phyloP scores from a whole-genome alignment of 2,329 filamentous ascomycete genomes.

The Penicillium digitatum region DNA sequence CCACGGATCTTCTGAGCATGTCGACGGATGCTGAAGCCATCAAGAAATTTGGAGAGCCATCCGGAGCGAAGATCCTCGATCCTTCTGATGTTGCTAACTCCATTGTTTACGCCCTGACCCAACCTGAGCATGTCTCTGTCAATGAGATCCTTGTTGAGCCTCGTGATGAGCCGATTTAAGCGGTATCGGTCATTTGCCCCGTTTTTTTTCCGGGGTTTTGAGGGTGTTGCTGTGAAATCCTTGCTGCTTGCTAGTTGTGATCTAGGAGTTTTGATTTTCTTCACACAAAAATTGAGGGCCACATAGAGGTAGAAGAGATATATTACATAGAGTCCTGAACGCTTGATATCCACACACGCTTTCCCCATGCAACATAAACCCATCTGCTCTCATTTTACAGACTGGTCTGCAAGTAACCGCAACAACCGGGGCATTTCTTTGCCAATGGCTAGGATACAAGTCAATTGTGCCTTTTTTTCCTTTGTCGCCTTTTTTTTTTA shows the following conservation, averaged over 20 bases:
- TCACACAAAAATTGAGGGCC: constrained; percentile 1
- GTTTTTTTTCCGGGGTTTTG: neutral
- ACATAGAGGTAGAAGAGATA: constrained; percentile 7
- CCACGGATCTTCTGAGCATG: constrained; percentile 69
- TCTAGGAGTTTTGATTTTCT: neutral
- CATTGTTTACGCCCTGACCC: constrained; percentile 69
- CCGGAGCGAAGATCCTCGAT: constrained; percentile 70
- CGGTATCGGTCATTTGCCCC: neutral
- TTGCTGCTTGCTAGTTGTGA: neutral
- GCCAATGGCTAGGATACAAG: constrained; percentile 11
- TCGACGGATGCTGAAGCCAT: constrained; percentile 72
- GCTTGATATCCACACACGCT: constrained; percentile 2
- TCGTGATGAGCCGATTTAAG: constrained; percentile 68
- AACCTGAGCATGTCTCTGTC: constrained; percentile 71
- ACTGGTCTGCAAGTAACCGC: too few species aligned
- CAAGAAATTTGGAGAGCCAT: constrained; percentile 72
- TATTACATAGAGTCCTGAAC: constrained; percentile 5
- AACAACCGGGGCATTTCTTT: constrained; percentile 12
- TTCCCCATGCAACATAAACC: constrained; percentile 3
- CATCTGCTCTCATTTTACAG: neutral
- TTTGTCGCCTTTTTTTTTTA: too few species aligned
- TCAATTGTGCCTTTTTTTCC: too few species aligned
- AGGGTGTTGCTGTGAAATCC: neutral
- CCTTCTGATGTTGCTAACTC: constrained; percentile 67
- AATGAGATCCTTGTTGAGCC: constrained; percentile 79